Base-by-base conservation (phyloP, 192 early-diverging fungal species). In the Allomyces arbusculus region DNA sequence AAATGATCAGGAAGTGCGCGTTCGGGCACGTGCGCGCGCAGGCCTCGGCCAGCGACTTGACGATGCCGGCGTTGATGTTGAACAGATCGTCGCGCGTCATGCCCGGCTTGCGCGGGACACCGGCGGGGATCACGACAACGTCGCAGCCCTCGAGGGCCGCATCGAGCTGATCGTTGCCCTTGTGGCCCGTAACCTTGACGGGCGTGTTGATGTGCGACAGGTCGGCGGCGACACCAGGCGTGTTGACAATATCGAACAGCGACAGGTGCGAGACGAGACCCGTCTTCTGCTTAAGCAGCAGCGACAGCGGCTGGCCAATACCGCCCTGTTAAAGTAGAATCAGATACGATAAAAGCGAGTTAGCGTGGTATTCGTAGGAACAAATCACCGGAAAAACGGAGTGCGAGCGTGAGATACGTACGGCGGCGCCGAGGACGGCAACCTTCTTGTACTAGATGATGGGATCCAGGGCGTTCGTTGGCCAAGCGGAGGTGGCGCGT, bases 41-140 rank as follows among this genome's bases (percentile, higher is more conserved):
- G 62, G 84, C 90, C 65, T 77, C 75, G 67, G 92, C 91, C 44
- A 95, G 82, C 62, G 76, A 85, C 68, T 84, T 82, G 73, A 94
- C 90, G 68, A 97, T 97, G 65, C 88, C 87, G 67, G 94, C 94
- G 79, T 97, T 97, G 79, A 86, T 94, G 79, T 94, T 92, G 86
- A 97, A 97, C 67, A 97, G 80, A 75, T 97, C 94, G 75, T 97
- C 92, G 77, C 94, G 87, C 69, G 94, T 92, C 94, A 97, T 97
- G 33, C 91, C 92, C 66, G 92, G 94, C 87, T 97, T 97, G 74
- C 94, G 84, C 68, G 94, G 94, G 19, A 97, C 90, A 70, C 94
- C 94, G 67, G 94, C 94, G 61, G 94, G 92, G 73, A 97, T 93
- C 64, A 95, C 87, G 67, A 94, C 87, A 61, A 91, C 73, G 64